Conservation (phyloP, 75 land plant genomes). For the Picea glauca region DNA sequence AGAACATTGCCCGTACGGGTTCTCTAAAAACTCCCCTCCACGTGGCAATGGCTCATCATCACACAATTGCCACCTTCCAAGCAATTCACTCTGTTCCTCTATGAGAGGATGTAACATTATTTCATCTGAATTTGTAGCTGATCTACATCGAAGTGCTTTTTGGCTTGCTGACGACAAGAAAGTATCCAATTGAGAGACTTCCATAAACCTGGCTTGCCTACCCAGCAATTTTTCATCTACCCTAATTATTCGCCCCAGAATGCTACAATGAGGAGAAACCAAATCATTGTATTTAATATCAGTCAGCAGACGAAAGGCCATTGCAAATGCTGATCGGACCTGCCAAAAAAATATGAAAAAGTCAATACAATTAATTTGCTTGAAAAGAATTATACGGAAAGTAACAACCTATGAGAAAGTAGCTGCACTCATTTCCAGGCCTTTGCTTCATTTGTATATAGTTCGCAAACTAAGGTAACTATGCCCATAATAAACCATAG, state of each 20-base stretch:
- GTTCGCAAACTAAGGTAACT: background rate
- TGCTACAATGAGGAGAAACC: constrained; percentile 45
- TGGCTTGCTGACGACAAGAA: constrained; percentile 51
- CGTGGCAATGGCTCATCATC: constrained; percentile 66
- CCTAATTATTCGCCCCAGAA: constrained; percentile 79
- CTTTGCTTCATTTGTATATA: background rate
- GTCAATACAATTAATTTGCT: background rate
- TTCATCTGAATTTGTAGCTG: background rate
- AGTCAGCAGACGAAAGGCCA: constrained; percentile 61
- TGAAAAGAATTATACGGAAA: background rate
- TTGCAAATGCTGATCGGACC: constrained; percentile 85
- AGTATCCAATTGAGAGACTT: constrained; percentile 28
- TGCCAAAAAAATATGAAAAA: constrained; percentile 19
- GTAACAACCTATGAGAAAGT: background rate
- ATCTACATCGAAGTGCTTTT: constrained; percentile 6
- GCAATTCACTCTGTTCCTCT: constrained; percentile 19
- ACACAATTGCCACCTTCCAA: constrained; percentile 48
- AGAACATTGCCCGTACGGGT: constrained; percentile 11
- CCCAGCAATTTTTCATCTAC: constrained; percentile 64
- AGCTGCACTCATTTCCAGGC: background rate
- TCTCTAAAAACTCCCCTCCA: constrained; percentile 14
- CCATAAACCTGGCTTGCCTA: constrained; percentile 52
- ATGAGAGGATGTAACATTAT: constrained; percentile 5
- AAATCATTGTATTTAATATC: constrained; percentile 36
- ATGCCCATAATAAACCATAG: background rate